Base-by-base conservation (phyloP, 23 red algal genomes). In the Gracilaria domingensis region DNA sequence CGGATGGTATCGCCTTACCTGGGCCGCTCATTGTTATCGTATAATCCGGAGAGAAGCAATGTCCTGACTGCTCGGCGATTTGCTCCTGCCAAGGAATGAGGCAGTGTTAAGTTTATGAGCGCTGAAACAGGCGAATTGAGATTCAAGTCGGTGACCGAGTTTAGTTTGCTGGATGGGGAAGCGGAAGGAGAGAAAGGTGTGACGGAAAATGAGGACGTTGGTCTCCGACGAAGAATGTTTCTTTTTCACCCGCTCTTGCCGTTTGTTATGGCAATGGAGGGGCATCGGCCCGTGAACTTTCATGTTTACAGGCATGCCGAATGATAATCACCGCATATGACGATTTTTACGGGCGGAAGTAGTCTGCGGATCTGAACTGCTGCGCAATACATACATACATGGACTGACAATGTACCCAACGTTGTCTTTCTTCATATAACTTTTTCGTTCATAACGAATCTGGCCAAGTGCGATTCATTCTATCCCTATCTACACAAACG, bases 191-290 rank as follows among this genome's bases (percentile, higher is more conserved):
- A 35, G 45, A 30, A 32, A 12, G 18, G 24, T 38, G 44, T 18
- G 25, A 21, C 71, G 29, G 33, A 39, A 30, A 75, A 2, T 16
- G 79, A 20, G 55, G 78, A 81, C 44, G 51, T 33, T 64, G 71
- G 74, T 36, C 76, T 80, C 29, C 48, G 81, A 53, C 76, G 53
- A 57, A 40, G 53, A 34, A 82, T 85, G 48, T 96, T 92, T 90
- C 66, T 96, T 35, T 96, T 96, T 79, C 94, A 96, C 71, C 94
- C 94, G 39, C 28, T 67, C 45, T 79, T 90, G 37, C 94, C 94
- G 48, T 86, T 96, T 64, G 94, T 96, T 16, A 80, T 96, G 23
- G 82, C 77, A 24, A 74, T 96, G 65, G 81, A 90, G 49, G 42
- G 51, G 40, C 74, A 56, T 77, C 51, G 62, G 9, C 54, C 81